Conservation (phyloP, 2,329 filamentous ascomycete species). For the Phaeophleospora eucalypticola region DNA sequence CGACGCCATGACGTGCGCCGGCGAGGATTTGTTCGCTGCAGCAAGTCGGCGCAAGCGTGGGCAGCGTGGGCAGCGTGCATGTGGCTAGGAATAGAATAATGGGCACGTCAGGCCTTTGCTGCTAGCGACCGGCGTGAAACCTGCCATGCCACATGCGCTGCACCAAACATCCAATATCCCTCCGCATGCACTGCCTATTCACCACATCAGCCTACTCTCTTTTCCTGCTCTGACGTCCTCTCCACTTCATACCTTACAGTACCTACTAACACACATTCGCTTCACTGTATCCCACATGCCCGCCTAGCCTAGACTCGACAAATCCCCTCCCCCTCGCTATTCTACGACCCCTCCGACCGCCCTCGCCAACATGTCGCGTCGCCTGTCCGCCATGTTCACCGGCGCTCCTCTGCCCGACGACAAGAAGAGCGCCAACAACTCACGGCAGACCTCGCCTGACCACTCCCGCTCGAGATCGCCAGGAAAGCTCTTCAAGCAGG, state of each 20-base stretch:
- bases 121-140: no score
- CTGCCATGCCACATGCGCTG: not conserved
- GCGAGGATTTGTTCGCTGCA: no score
- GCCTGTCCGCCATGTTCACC: conserved; percentile 23
- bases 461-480: conserved; percentile 17
- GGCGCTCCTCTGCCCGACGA: conserved; percentile 15
- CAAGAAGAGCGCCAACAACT: conserved; percentile 12
- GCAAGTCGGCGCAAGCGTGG: no score
- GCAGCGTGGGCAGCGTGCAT: no score
- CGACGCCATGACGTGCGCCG: no score
- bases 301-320: conserved; percentile 2
- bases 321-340: not conserved
- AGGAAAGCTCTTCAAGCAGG: conserved; percentile 22
- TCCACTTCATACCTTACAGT: no score
- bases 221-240: no score
- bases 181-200: not conserved
- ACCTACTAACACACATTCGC: no score
- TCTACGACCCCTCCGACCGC: not conserved
- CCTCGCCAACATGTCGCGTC: conserved; percentile 18
- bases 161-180: not conserved
- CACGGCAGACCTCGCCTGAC: conserved; percentile 15
- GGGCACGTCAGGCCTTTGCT: no score
- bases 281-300: not conserved
- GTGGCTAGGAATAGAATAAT: no score
- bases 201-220: no score